phyloP scores from a whole-genome alignment of 1,139 yeast species.

The Blastobotrys buckinghamii region DNA sequence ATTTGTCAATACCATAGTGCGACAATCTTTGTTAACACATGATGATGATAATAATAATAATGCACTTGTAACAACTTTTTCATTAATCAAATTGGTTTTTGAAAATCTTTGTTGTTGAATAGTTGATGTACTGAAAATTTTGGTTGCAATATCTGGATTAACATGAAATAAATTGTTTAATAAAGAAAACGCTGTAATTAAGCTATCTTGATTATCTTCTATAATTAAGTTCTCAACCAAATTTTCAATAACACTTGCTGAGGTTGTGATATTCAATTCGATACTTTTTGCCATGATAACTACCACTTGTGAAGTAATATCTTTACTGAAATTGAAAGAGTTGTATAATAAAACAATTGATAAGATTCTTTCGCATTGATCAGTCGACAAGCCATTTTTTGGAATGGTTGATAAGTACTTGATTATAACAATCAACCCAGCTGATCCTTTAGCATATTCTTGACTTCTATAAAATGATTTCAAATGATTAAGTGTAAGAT shows the following conservation, averaged over 20 bases:
- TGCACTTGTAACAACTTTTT: conserved; percentile 24
- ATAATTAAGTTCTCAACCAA: conserved; percentile 18
- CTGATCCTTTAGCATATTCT: conserved; percentile 1
- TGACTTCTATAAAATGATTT: conserved; percentile 3
- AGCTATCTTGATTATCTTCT: conserved; percentile 17
- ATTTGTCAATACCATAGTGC: conserved; percentile 28
- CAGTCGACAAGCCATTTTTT: neutral
- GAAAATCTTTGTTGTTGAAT: conserved; percentile 22
- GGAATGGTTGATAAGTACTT: conserved; percentile 3
- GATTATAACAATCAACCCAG: conserved; percentile 7
- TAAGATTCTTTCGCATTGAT: conserved; percentile 10
- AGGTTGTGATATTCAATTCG: conserved; percentile 16
- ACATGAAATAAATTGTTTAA: conserved; percentile 68
- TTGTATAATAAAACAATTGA: conserved; percentile 4
- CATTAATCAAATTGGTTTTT: conserved; percentile 18
- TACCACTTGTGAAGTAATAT: conserved; percentile 15
- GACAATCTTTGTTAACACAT: conserved; percentile 30
- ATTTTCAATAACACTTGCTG: conserved; percentile 14
- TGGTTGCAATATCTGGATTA: conserved; percentile 22
- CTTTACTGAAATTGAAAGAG: conserved; percentile 5
- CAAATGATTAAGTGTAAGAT: conserved; percentile 3
- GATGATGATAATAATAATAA: conserved; percentile 33
- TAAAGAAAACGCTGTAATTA: conserved; percentile 52
- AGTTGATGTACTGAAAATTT: conserved; percentile 20
- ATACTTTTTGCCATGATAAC: conserved; percentile 20